Evolutionary conservation across 257 asterid genomes (phyloP), one percentile per base, ranked within the genome.

Genomic region (Anisodus tanguticus): DNA sequence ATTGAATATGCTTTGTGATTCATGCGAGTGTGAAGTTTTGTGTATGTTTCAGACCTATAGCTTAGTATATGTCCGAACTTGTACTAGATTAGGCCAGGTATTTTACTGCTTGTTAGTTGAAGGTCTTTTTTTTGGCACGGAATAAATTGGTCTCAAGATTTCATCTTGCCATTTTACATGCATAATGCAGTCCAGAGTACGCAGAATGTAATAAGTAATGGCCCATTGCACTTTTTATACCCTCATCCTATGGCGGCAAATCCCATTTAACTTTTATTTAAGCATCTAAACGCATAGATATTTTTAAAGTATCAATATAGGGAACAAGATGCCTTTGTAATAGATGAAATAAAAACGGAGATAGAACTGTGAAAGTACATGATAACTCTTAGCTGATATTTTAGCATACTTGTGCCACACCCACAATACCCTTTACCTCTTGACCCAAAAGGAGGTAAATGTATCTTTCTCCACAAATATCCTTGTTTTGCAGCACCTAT

Each of bases 401-500:
- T 39, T 68, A 15, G 26, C 9, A 68, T 37, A 69, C 53, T 39
- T 69, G 77, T 69, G 77, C 77, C 53, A 39, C 51, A 68, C 53
- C 3, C 8, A 39, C 3, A 1, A 69, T 15, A 39, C 77, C 19
- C 12, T 60, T 60, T 60, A 4, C 10, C 9, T 60, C 31, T 60
- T 9, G 67, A 60, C 12, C 67, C 12, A n/a, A 60, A n/a, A 60
- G 12, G n/a, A 8, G 9, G 67, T 17, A 60, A 58, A 60, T 7
- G 35, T 19, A n/a, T 8, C 63, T 39, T 69, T 39, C 47, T 4
- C 53, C 22, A 7, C 53, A 16, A 39, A 16, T 8, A 72, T 72
- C 57, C 79, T 69, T 19, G n/a, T 10, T 45, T 72, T 72, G 80
- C 80, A 8, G 19, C 19, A 72, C 80, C 41, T 10, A 72, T 47